Conservation (phyloP, 805 yeast species). For the Wickerhamomyces silvicola region DNA sequence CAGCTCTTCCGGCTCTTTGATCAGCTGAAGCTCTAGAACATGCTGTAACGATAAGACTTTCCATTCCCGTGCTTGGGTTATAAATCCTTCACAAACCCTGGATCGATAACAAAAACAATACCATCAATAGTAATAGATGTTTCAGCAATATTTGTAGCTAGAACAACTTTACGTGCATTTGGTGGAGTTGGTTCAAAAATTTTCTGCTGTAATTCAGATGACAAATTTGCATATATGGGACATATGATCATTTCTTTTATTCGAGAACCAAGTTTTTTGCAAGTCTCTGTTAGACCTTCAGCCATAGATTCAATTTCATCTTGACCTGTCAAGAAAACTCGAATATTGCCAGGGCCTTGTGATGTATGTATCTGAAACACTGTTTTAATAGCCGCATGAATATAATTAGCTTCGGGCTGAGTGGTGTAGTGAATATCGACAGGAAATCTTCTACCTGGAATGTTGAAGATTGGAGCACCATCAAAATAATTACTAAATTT, state of each 20-base stretch:
- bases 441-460: constrained; percentile 93
- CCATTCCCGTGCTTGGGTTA: constrained; percentile 85
- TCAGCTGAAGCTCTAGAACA: constrained; percentile 94
- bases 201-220: constrained; percentile 71
- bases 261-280: constrained; percentile 48
- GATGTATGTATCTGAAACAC: constrained; percentile 80
- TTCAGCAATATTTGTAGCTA: constrained; percentile 96
- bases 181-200: constrained; percentile 87
- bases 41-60: constrained; percentile 76
- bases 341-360: constrained; percentile 72
- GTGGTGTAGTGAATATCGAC: constrained; percentile 80
- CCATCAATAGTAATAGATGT: constrained; percentile 96
- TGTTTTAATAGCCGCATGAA: constrained; percentile 84
- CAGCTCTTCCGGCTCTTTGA: constrained; percentile 97
- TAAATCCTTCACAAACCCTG: constrained; percentile 92
- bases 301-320: constrained; percentile 88
- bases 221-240: constrained; percentile 88
- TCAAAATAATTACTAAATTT: constrained; percentile 78
- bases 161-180: constrained; percentile 73
- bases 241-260: constrained; percentile 58
- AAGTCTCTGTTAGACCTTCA: constrained; percentile 62
- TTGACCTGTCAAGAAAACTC: constrained; percentile 92
- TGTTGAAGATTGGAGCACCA: constrained; percentile 77
- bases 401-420: constrained; percentile 85
- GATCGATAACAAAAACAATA: constrained; percentile 88